Percentiles rank a stretch among this genome's conserved stretches.
Conservation (phyloP, 352 stramenopile genomes). For the Elongisporangium prolatum region DNA sequence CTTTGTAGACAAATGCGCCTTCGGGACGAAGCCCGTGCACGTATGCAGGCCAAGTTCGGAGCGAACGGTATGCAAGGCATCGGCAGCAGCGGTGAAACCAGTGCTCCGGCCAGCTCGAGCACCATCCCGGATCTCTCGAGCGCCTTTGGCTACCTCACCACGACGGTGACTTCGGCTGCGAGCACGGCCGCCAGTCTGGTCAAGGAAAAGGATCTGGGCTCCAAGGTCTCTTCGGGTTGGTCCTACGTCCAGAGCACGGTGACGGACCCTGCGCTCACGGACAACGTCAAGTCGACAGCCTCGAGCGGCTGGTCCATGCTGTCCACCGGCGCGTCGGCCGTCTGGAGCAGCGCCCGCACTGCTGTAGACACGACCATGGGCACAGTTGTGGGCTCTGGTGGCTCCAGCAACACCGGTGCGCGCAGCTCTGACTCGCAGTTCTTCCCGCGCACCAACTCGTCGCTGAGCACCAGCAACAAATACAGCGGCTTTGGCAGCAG, state of each 20-base stretch:
- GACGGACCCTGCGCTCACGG: conserved; percentile 55
- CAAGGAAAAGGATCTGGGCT: conserved; percentile 69
- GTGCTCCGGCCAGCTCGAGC: conserved; percentile 27
- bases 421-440: conserved; percentile 29
- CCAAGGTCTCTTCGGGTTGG: conserved; percentile 77
- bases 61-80: conserved; percentile 74
- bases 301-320: conserved; percentile 71
- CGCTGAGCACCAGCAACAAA: conserved; percentile 51
- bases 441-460: conserved; percentile 43
- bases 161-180: conserved; percentile 61
- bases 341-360: conserved; percentile 61
- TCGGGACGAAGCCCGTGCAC: conserved; percentile 65
- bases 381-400: conserved; percentile 7
- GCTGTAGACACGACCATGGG: conserved; percentile 43
- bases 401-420: conserved; percentile 11
- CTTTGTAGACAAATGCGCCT: conserved; percentile 50
- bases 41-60: conserved; percentile 82
- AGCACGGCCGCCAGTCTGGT: conserved; percentile 63
- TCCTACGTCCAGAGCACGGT: conserved; percentile 73
- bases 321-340: conserved; percentile 52
- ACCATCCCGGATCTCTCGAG: conserved; percentile 55
- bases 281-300: conserved; percentile 80
- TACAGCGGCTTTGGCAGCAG: conserved; percentile 54
- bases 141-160: conserved; percentile 72
- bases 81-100: conserved; percentile 60